phyloP scores from a whole-genome alignment of 495 filamentous ascomycete genomes.

The Penicillium angulare region DNA sequence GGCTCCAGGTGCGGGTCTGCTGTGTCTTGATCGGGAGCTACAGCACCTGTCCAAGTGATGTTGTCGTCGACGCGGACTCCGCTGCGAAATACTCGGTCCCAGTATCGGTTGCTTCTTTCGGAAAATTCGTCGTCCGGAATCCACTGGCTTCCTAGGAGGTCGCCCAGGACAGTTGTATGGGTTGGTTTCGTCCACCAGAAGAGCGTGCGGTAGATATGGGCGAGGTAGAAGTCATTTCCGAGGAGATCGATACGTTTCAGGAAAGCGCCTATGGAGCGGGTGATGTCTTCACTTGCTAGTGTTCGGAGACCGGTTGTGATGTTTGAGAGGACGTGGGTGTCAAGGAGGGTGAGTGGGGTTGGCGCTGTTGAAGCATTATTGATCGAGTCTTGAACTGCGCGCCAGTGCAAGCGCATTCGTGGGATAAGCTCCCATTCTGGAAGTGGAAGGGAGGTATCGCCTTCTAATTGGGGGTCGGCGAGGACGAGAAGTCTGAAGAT shows the following conservation, averaged over 20 bases:
- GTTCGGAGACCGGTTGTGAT: slow-evolving; percentile 48
- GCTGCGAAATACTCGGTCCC: slow-evolving; percentile 74
- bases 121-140: slow-evolving; percentile 81
- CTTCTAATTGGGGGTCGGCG: slow-evolving; percentile 93
- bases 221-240: slow-evolving; percentile 93
- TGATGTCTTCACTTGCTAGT: slow-evolving; percentile 62
- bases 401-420: slow-evolving; percentile 53
- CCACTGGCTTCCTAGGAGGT: slow-evolving; percentile 96
- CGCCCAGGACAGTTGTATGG: slow-evolving; percentile 85
- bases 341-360: slow-evolving; percentile 13
- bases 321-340: slow-evolving; percentile 32
- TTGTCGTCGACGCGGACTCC: slow-evolving; percentile 66
- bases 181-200: slow-evolving; percentile 79
- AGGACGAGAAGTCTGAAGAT: slow-evolving; percentile 88
- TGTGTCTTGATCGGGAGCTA: slow-evolving; percentile 15
- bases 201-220: slow-evolving; percentile 86
- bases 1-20: slow-evolving; percentile 30
- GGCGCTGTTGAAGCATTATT: slow-evolving; percentile 15
- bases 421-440: slow-evolving; percentile 59
- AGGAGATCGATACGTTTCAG: slow-evolving; percentile 83
- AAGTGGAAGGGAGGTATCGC: slow-evolving; percentile 76
- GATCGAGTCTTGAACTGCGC: slow-evolving; percentile 27
- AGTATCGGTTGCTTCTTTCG: slow-evolving; percentile 68
- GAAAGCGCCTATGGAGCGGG: slow-evolving; percentile 54
- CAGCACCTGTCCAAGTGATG: slow-evolving; percentile 36